Conservation (phyloP, 768 basidiomycete genomes). For the Mycena kentingensis region DNA sequence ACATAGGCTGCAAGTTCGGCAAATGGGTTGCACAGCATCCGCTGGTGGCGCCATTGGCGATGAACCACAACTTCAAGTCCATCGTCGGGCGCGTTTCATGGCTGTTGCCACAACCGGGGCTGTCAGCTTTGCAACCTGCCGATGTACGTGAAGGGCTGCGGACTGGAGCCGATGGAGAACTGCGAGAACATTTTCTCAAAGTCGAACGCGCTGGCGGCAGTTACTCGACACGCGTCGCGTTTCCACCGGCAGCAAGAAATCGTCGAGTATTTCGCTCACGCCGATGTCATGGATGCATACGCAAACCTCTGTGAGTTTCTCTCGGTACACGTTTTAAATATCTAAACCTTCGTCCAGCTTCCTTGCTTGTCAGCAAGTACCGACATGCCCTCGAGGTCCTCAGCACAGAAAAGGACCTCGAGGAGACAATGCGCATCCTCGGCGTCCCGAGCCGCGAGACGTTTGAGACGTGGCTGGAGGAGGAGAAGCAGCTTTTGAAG, state of each 20-base stretch:
- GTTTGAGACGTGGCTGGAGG: conserved; percentile 11
- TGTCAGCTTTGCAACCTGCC: conserved; percentile 13
- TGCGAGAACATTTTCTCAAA: conserved; percentile 12
- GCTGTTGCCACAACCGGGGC: conserved; percentile 2
- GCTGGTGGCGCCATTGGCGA: conserved; percentile 1
- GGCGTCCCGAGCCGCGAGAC: background rate
- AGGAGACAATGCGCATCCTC: background rate
- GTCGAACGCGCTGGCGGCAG: conserved; percentile 13
- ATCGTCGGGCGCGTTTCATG: conserved; percentile 5
- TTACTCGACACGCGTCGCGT: conserved; percentile 2
- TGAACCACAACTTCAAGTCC: background rate
- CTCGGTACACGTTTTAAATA: background rate
- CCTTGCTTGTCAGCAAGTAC: background rate
- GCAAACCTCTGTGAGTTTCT: conserved; percentile 5
- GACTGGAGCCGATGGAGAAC: conserved; percentile 13
- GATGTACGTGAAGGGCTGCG: conserved; percentile 5
- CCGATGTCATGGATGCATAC: conserved; percentile 6
- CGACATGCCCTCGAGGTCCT: background rate
- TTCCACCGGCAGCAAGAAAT: conserved; percentile 16
- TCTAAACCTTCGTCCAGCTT: background rate
- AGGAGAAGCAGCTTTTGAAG: too few relatives aligned
- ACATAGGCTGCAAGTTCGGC: conserved; percentile 19
- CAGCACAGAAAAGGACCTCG: background rate
- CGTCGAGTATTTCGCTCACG: background rate
- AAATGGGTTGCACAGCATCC: background rate